These are phyloP conservation scores for Thalassiosira oceanica DNA, from an alignment of 352 stramenopile genomes.

Conservation along the genomic window DNA sequence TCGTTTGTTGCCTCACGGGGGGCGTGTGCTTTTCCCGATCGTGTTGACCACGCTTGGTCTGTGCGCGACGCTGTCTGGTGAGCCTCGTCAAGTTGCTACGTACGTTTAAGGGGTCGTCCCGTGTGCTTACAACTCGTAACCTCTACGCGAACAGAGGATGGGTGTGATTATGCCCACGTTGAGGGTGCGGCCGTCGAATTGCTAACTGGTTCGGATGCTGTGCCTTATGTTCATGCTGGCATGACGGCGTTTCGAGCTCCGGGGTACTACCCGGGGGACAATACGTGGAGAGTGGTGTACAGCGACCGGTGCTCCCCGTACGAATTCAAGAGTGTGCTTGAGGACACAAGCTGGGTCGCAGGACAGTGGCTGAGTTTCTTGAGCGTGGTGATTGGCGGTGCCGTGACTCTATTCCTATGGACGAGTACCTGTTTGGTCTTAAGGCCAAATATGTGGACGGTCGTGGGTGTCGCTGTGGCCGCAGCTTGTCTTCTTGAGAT, in stretches of 20 bases:
- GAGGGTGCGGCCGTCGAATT: constrained; percentile 27
- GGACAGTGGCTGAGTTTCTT: constrained; percentile 31
- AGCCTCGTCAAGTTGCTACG: too few relatives aligned
- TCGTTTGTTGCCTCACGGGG: constrained; percentile 37
- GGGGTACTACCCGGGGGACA: constrained; percentile 28
- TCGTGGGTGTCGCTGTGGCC: constrained; percentile 9
- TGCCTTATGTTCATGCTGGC: constrained; percentile 31
- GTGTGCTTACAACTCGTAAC: too few relatives aligned
- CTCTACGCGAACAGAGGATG: constrained; percentile 28
- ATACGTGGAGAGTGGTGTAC: constrained; percentile 33
- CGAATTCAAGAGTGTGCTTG: constrained; percentile 4
- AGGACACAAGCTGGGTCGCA: constrained; percentile 30
- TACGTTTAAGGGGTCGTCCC: too few relatives aligned
- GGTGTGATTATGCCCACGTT: constrained; percentile 39
- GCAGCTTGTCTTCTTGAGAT: constrained; percentile 22
- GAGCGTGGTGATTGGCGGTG: constrained; percentile 23
- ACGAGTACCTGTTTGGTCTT: constrained; percentile 29
- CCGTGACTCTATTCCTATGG: constrained; percentile 36
- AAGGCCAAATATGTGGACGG: constrained; percentile 18
- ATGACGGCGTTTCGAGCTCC: constrained; percentile 40
- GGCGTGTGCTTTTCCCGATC: constrained; percentile 27
- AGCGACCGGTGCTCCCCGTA: constrained; percentile 23
- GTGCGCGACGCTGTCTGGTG: constrained; percentile 21
- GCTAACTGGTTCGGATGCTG: constrained; percentile 21
- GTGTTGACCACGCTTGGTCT: constrained; percentile 14